phyloP scores from a whole-genome alignment of 2,329 filamentous ascomycete genomes.

The Metarhizium robertsii region DNA sequence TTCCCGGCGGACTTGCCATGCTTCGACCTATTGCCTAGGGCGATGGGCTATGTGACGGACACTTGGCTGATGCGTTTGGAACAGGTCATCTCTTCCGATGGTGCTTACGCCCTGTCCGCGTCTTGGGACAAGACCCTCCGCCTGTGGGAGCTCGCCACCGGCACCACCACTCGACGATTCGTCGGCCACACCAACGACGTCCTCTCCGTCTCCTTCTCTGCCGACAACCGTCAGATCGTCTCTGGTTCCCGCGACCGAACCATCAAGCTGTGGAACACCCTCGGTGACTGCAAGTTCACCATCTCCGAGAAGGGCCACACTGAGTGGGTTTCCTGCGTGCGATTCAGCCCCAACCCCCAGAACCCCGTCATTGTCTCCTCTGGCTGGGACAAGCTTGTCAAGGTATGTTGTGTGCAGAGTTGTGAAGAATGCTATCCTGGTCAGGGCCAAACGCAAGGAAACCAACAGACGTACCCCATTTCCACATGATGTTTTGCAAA shows the following conservation, averaged over 20 bases:
- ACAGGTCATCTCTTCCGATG: conserved; percentile 97
- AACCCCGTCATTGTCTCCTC: conserved; percentile 98
- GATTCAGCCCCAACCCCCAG: conserved; percentile 99
- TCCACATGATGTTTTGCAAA: conserved; percentile 81
- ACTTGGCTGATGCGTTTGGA: conserved; percentile 13
- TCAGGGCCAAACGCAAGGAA: conserved; percentile 1
- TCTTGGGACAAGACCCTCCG: conserved; percentile 99
- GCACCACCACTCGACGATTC: conserved; percentile 94
- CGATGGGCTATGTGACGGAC: conserved; percentile 2
- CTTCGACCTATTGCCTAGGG: background rate
- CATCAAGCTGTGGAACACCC: conserved; percentile 99
- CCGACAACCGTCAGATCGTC: conserved; percentile 99
- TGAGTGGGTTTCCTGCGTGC: conserved; percentile 99
- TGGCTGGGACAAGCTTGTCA: conserved; percentile 99
- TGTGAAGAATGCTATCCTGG: background rate
- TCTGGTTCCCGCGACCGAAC: conserved; percentile 96
- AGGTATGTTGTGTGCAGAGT: conserved; percentile 57
- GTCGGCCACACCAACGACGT: conserved; percentile 99
- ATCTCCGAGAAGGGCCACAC: conserved; percentile 99
- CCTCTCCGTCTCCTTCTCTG: conserved; percentile 98
- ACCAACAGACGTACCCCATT: background rate
- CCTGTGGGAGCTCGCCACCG: conserved; percentile 96
- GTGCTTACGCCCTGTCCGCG: conserved; percentile 95
- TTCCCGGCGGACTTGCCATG: background rate
- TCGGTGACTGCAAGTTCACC: conserved; percentile 99